Evolutionary conservation across 202 grass and related monocot genomes (phyloP).

Genomic region (Schoenoplectus triqueter): DNA sequence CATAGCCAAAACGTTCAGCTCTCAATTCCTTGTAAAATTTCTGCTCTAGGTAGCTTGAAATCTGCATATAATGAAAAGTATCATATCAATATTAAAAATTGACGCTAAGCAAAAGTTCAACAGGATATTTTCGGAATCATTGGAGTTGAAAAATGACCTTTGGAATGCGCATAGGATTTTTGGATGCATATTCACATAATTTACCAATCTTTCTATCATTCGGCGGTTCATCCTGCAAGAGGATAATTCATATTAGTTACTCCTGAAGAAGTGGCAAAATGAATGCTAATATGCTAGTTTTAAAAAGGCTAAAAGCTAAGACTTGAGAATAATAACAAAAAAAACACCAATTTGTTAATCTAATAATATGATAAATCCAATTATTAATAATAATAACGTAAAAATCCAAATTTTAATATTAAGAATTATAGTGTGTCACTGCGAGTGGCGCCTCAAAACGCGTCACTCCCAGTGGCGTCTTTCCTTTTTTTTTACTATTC

Average conservation of each 20-base stretch:
- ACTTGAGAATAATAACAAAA: background rate
- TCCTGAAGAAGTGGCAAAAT: background rate
- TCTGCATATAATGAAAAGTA: constrained; percentile 49
- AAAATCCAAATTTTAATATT: no score
- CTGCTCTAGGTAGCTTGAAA: constrained; percentile 89
- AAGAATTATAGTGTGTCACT: no score
- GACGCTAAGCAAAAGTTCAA: background rate
- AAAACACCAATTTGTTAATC: no score
- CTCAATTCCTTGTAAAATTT: constrained; percentile 93
- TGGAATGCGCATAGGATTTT: constrained; percentile 87
- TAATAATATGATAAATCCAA: no score
- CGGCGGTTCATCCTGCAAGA: constrained; percentile 79
- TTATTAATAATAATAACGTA: no score
- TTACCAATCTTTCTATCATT: constrained; percentile 92
- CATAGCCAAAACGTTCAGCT: constrained; percentile 71
- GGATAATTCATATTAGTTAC: constrained; percentile 28
- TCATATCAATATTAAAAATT: background rate
- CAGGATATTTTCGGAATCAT: constrained; percentile 4
- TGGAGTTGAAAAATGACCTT: constrained; percentile 57
- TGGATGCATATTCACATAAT: constrained; percentile 94
- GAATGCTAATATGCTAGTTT: background rate
- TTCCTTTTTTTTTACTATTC: no score
- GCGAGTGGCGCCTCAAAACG: no score
- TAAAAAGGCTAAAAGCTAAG: background rate
- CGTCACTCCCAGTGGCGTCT: no score